Base-by-base conservation (phyloP, 169 alveolate species). In the Babesia divergens region DNA sequence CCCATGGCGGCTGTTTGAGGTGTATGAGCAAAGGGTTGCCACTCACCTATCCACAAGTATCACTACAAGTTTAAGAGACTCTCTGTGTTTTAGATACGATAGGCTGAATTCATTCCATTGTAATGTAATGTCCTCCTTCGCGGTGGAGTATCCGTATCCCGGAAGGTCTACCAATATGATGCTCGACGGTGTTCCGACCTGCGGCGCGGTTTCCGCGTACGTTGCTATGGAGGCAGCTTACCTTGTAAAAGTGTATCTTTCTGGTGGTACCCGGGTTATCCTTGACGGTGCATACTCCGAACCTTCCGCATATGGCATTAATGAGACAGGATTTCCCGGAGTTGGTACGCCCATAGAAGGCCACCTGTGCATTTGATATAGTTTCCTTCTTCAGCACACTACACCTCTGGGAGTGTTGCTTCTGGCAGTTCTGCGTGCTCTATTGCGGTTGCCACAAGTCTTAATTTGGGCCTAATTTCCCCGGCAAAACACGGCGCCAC, bases 91-190 rank as follows among this genome's bases (percentile, higher is more conserved):
- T 44, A 89, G 59, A 68, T 89, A 89, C 71, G 74, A 72, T 62
- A 82, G 69, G 0, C 87, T 53, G 69, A 82, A 84, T 66, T 89
- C 93, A 60, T 82, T 84, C 89, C 89, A 82, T 42, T 65, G 74
- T 37, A 75, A 50, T 35, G 84, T 56, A 28, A 70, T 38, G 51
- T 82, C 91, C 64, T 89, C 93, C 42, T 80, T 72, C 55, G 80
- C 69, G 13, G 75, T 54, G 14, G 89, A 84, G 51, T 74, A 84
- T 26, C 90, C 89, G 53, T 85, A 89, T n/a, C 91, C 92, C 40
- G 93, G 93, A 67, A 89, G 59, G 74, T 89, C 93, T 6, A 89
- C 93, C 44, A 89, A 52, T 71, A 89, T 75, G 38, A 89, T 51
- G 43, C 67, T 79, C 24, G 91, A 80, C 16, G 92, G 92, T 26